phyloP scores from a whole-genome alignment of 1,284 basidiomycete species.

The Rhodotorula sp. region DNA sequence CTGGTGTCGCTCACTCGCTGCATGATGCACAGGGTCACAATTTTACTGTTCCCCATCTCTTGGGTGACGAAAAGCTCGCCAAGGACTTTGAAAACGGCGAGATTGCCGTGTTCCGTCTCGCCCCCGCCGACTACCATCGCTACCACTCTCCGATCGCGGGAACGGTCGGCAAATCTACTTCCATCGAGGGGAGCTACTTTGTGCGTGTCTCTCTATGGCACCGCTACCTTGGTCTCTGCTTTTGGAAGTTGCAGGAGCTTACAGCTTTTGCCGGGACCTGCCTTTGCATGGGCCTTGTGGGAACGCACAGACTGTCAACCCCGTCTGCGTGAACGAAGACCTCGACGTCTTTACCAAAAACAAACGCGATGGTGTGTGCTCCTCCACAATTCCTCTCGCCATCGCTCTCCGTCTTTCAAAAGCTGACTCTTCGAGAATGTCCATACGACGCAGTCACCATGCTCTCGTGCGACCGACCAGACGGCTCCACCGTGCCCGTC shows the following conservation, averaged over 20 bases:
- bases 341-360: constrained; percentile 75
- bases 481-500: constrained; percentile 8
- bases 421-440: not conserved
- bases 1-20: not conserved
- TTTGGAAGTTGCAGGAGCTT: not conserved
- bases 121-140: constrained; percentile 77
- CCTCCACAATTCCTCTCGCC: constrained; percentile 27
- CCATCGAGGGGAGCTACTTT: constrained; percentile 50
- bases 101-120: constrained; percentile 61
- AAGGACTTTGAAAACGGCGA: constrained; percentile 52
- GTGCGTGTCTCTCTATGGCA: constrained; percentile 27
- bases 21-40: constrained; percentile 65
- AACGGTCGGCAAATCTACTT: constrained; percentile 54
- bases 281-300: not conserved
- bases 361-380: constrained; percentile 46
- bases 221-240: not conserved
- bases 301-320: constrained; percentile 59
- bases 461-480: constrained; percentile 3
- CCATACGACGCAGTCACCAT: constrained; percentile 8
- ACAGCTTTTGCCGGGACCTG: not conserved
- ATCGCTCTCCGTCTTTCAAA: not conserved
- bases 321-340: constrained; percentile 70
- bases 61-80: constrained; percentile 56
- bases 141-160: constrained; percentile 76
- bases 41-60: constrained; percentile 65